Base-by-base conservation (phyloP, 148 eudicot species). In the Amaranthus hypochondriacus region DNA sequence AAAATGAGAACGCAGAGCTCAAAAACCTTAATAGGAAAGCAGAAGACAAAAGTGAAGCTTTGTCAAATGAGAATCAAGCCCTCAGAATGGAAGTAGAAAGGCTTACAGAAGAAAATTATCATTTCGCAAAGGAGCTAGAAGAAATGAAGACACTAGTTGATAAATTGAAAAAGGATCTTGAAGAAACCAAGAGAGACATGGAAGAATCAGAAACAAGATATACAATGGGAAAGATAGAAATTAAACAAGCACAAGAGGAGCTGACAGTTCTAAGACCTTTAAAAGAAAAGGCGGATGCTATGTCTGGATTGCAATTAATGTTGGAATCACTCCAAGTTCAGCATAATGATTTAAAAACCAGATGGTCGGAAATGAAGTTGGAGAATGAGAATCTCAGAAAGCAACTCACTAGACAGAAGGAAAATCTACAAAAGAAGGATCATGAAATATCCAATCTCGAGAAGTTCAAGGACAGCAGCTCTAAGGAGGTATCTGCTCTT, bases 321-420 rank as follows among this genome's bases (percentile, higher is more conserved):
- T 51, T 95, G 66, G 81, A 87, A 72, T 80, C 73, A 59, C 83
- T 86, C 62, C 86, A 73, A 76, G 71, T 68, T 52, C 87, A 86
- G 72, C 83, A 84, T 64, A 82, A 80, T 64, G 92, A 85, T 48
- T 63, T 86, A 76, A 86, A 84, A 68, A 80, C 70, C 56, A 75
- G 74, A 51, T 71, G 84, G 83, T 71, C 66, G 39, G 85, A 86
- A 75, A 76, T 78, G 56, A 89, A 90, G 66, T 69, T 57, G 67
- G 96, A 90, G 78, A 87, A 82, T 59, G 93, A 84, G 72, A 85
- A 79, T 48, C 78, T 93, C 80, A 83, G 79, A 77, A 87, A 87
- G 83, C 84, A 86, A 80, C 76, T 84, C 48, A 55, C 70, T 66
- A 75, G 81, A 69, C 86, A 87, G 76, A 83, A 85, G 76, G 83